Percentiles rank a stretch among this genome's conserved stretches.
phyloP scores from a whole-genome alignment of 495 filamentous ascomycete genomes.

The Aspergillus homomorphus region DNA sequence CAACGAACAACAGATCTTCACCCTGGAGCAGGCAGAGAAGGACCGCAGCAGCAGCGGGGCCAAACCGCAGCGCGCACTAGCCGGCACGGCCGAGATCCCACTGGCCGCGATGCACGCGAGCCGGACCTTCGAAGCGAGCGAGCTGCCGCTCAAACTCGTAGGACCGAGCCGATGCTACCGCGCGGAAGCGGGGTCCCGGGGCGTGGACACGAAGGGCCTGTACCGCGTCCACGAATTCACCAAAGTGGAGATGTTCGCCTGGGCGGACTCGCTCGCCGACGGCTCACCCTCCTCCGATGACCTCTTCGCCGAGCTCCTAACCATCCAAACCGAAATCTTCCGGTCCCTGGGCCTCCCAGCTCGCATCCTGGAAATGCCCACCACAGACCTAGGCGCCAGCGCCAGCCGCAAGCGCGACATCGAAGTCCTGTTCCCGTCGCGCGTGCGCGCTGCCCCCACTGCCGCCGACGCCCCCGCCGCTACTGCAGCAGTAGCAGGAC shows the following conservation, averaged over 20 bases:
- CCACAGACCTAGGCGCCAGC: slow-evolving; percentile 79
- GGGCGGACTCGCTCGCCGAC: slow-evolving; percentile 51
- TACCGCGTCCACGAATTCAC: slow-evolving; percentile 99
- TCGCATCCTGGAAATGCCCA: slow-evolving; percentile 89
- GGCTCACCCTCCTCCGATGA: slow-evolving; percentile 35
- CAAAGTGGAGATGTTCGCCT: slow-evolving; percentile 96
- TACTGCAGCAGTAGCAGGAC: slow-evolving; percentile 21
- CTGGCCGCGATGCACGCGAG: slow-evolving; percentile 87
- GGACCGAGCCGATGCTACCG: slow-evolving; percentile 87
- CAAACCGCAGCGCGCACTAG: slow-evolving; percentile 68
- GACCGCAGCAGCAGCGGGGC: slow-evolving; percentile 29
- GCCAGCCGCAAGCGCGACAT: slow-evolving; percentile 87
- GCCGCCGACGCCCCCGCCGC: slow-evolving; percentile 10
- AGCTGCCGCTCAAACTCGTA: slow-evolving; percentile 74
- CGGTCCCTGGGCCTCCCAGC: slow-evolving; percentile 73
- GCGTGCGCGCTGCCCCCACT: slow-evolving; percentile 39
- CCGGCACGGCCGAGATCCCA: slow-evolving; percentile 91
- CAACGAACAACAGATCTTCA: slow-evolving; percentile 88
- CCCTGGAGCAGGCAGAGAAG: slow-evolving; percentile 63
- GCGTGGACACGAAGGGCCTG: slow-evolving; percentile 86
- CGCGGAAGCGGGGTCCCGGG: slow-evolving; percentile 87
- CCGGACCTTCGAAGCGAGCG: slow-evolving; percentile 54
- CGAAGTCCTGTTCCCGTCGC: slow-evolving; percentile 88
- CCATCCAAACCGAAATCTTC: slow-evolving; percentile 82
- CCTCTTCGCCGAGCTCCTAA: slow-evolving; percentile 78